Evolutionary conservation across 768 basidiomycete species (phyloP).

Genomic region (Trametopsis cervina): DNA sequence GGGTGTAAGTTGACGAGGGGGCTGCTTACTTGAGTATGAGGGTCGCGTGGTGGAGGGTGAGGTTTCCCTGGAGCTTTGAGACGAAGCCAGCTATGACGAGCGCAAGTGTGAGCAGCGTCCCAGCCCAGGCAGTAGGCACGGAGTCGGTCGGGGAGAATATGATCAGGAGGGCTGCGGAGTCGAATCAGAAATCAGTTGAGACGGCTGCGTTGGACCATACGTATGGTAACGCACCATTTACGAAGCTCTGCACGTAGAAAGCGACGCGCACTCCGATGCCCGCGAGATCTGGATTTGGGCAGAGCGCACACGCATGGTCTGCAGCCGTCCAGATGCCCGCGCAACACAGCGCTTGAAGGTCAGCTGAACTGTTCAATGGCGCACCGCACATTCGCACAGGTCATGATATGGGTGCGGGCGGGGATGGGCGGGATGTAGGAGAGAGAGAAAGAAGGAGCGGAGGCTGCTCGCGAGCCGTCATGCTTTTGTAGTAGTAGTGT

Average conservation of each 20-base stretch:
- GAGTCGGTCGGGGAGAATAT: conserved; percentile 21
- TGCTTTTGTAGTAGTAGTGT: too few relatives aligned
- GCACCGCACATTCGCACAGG: not conserved
- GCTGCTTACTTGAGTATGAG: conserved; percentile 20
- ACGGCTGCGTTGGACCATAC: not conserved
- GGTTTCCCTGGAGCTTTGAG: conserved; percentile 13
- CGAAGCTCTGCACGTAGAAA: conserved; percentile 21
- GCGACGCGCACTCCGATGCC: conserved; percentile 22
- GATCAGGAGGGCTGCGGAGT: conserved; percentile 17
- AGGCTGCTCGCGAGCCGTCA: too few relatives aligned
- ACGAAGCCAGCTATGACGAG: conserved; percentile 23
- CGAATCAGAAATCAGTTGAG: not conserved
- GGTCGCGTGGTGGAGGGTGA: conserved; percentile 22
- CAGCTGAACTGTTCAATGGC: not conserved
- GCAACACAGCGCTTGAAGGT: conserved; percentile 7
- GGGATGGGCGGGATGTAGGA: not conserved
- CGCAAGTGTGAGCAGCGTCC: conserved; percentile 19
- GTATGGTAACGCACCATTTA: conserved; percentile 20
- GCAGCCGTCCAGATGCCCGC: not conserved
- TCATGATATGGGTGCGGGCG: not conserved
- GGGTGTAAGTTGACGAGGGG: not conserved
- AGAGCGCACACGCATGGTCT: conserved; percentile 14
- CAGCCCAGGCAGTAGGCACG: conserved; percentile 22
- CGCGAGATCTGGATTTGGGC: conserved; percentile 19
- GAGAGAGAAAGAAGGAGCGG: not conserved